These are phyloP conservation scores for Epichloe gansuensis DNA, from an alignment of 2,329 filamentous ascomycete species.

Conservation along the genomic window DNA sequence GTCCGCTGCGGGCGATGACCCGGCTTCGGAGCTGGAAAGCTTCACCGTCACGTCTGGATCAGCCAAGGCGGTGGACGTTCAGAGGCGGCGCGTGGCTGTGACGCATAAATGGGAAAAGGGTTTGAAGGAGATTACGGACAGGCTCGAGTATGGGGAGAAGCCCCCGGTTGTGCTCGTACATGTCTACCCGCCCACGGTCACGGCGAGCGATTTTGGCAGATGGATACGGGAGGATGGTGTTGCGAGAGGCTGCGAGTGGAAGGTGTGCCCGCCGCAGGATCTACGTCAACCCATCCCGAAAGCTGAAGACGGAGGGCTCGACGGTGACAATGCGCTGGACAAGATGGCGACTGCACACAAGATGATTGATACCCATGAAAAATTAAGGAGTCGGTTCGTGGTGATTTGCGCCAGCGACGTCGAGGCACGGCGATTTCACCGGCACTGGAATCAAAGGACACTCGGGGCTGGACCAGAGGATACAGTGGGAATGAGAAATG, in stretches of 20 bases:
- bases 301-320: slow-evolving; percentile 1
- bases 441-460: slow-evolving; percentile 27
- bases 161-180: slow-evolving; percentile 21
- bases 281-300: slow-evolving; percentile 1
- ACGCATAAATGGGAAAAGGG: slow-evolving; percentile 15
- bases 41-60: slow-evolving; percentile 19
- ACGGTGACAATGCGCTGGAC: slow-evolving; percentile 5
- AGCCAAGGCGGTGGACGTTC: slow-evolving; percentile 6
- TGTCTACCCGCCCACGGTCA: slow-evolving; percentile 17
- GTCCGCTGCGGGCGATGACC: slow-evolving; percentile 5
- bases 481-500: slow-evolving; percentile 7
- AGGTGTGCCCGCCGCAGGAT: slow-evolving; percentile 11
- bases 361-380: slow-evolving; percentile 10
- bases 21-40: slow-evolving; percentile 13
- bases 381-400: slow-evolving; percentile 18
- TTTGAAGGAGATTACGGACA: slow-evolving; percentile 12
- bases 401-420: slow-evolving; percentile 18
- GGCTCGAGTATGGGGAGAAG: slow-evolving; percentile 12
- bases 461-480: slow-evolving; percentile 11
- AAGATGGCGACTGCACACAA: neutral
- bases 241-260: slow-evolving; percentile 17
- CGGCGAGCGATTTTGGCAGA: slow-evolving; percentile 20
- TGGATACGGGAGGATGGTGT: slow-evolving; percentile 30
- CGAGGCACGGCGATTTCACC: slow-evolving; percentile 27
- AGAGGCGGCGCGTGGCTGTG: slow-evolving; percentile 11